Base-by-base conservation (phyloP, 495 filamentous ascomycete species). In the Cenococcum geophilum region DNA sequence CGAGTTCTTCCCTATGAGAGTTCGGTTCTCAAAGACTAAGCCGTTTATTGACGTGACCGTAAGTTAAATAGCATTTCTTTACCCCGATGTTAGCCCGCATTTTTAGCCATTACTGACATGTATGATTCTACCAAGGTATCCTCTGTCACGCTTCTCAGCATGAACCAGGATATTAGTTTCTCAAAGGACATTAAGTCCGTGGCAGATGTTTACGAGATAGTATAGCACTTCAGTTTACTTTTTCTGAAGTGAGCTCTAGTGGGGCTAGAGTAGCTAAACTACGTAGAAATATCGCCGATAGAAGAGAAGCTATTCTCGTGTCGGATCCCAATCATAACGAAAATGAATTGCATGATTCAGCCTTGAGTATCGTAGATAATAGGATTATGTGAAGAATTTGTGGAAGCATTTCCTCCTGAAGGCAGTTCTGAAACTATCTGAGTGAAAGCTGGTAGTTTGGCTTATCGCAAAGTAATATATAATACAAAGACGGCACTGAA, bases 1-100 rank as follows among this genome's bases (percentile, higher is more conserved):
- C 57, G 91, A 95, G 62, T 97, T 97, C 76, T 97, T 97, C 85
- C 92, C 92, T 0, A 97, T 97, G 92, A 85, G 81, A 50, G 88
- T 97, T 34, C 83, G 83, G 27, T 97, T 97, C 77, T 84, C 87
- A 36, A 96, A 95, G 78, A 80, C 85, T 43, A 83, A 78, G 55
- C 92, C 92, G 22, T 91, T 92, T 71, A 83, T 96, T 35, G 89
- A 93, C 68, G 88, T 97, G 59, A 89, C 95, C 79, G 92, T 92
- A 79, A 83, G 85, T 71, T 53, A n/a, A n/a, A n/a, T 52, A 18
- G 10, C 14, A 5, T 54, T 14, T 35, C n/a, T 18, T 18, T n/a
- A 18, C 11, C 48, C 18, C 48, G 2, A 8, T 10, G 21, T 34
- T 20, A 1, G n/a, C 61, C 59, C 34, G 42, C 65, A 70, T 56